These are phyloP conservation scores for Euptelea pleiosperma DNA, from an alignment of 164 flowering plant genomes.

Conservation along the genomic window DNA sequence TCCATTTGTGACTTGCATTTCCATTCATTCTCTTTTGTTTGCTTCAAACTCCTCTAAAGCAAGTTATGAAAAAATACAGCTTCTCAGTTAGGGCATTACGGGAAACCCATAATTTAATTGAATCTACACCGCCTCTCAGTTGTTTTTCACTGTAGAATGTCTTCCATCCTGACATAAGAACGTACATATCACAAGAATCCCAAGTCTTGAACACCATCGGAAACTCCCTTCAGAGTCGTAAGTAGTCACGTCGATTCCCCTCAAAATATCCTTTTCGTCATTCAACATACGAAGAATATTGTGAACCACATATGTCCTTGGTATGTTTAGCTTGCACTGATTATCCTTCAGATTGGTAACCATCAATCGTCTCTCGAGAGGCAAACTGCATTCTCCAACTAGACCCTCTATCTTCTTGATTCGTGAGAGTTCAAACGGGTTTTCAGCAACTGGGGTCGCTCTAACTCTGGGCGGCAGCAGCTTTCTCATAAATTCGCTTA, in stretches of 20 bases:
- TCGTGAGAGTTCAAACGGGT: too few species aligned
- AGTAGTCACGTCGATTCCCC: conserved; percentile 8
- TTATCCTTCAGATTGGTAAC: too few species aligned
- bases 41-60: too few species aligned
- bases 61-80: conserved; percentile 20
- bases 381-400: too few species aligned
- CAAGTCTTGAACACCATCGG: conserved; percentile 24
- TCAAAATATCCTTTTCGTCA: neutral
- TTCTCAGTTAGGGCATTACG: conserved; percentile 4
- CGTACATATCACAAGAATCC: conserved; percentile 11
- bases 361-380: neutral
- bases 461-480: too few species aligned
- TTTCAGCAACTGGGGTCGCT: too few species aligned
- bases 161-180: conserved; percentile 21
- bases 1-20: too few species aligned
- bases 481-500: too few species aligned
- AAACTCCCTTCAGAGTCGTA: conserved; percentile 16
- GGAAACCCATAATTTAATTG: conserved; percentile 24
- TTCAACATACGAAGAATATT: conserved; percentile 8
- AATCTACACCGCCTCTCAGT: conserved; percentile 1
- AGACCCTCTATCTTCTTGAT: too few species aligned
- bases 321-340: conserved; percentile 17
- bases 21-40: too few species aligned
- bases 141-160: conserved; percentile 3
- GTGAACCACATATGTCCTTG: neutral